A percentile compares a stretch with the other conserved stretches of the same genome.
phyloP scores from a whole-genome alignment of 495 filamentous ascomycete species.

The Hyaloscypha bicolor region DNA sequence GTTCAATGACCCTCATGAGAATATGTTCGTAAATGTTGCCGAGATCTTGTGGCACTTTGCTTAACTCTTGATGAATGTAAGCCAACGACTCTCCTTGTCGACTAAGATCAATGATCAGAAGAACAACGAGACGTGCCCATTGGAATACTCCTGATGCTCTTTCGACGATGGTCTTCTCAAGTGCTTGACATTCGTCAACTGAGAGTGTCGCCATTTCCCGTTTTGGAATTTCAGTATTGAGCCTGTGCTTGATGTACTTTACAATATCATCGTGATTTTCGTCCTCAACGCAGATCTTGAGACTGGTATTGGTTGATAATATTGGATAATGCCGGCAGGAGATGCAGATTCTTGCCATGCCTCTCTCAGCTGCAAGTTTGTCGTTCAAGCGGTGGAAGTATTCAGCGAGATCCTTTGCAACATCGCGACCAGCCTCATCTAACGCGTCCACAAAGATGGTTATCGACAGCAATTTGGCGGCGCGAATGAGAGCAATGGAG shows the following conservation, averaged over 20 bases:
- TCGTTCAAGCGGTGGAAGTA: slow-evolving; percentile 28
- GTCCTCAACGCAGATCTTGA: slow-evolving; percentile 33
- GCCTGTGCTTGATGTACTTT: slow-evolving; percentile 25
- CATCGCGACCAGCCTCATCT: slow-evolving; percentile 37
- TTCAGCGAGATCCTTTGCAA: slow-evolving; percentile 29
- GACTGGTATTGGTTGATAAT: slow-evolving; percentile 15
- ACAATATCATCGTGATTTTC: slow-evolving; percentile 37
- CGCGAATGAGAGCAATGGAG: too few relatives aligned
- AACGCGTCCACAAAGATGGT: slow-evolving; percentile 37
- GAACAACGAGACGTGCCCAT: slow-evolving; percentile 37
- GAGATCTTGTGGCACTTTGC: slow-evolving; percentile 30
- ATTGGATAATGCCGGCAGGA: slow-evolving; percentile 42
- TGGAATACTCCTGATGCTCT: slow-evolving; percentile 37
- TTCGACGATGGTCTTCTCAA: too few relatives aligned
- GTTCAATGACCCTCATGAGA: slow-evolving; percentile 20
- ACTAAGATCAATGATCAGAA: slow-evolving; percentile 14
- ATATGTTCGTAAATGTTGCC: slow-evolving; percentile 34
- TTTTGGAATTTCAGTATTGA: too few relatives aligned
- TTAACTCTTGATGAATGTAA: slow-evolving; percentile 23
- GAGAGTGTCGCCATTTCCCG: too few relatives aligned
- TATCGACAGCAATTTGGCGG: not conserved
- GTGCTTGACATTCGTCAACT: too few relatives aligned
- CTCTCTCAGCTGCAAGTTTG: not conserved
- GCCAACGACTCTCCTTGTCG: slow-evolving; percentile 17
- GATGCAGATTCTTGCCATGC: slow-evolving; percentile 36